Conservation (phyloP, 2,329 filamentous ascomycete genomes). For the Chaetomium sp. region DNA sequence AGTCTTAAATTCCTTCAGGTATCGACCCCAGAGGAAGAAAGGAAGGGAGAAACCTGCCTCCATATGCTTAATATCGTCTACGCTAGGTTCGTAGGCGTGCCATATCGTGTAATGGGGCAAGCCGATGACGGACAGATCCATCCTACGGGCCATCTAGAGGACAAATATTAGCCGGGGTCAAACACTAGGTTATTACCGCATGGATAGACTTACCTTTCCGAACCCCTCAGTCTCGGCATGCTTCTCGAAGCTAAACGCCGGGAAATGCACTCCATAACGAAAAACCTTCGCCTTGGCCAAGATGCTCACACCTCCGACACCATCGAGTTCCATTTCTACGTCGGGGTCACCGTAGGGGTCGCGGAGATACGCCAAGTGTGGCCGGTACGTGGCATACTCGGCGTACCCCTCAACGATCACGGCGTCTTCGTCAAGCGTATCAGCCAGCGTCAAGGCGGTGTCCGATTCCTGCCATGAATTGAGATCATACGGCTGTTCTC, state of each 20-base stretch:
- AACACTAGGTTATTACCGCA: background rate
- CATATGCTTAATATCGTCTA: constrained; percentile 97
- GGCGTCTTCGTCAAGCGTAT: constrained; percentile 93
- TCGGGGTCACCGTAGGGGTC: constrained; percentile 97
- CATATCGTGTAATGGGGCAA: constrained; percentile 97
- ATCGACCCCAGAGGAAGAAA: background rate
- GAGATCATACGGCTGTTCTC: constrained; percentile 95
- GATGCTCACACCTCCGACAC: constrained; percentile 95
- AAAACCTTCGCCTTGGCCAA: constrained; percentile 94
- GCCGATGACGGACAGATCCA: constrained; percentile 92
- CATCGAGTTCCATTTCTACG: constrained; percentile 99
- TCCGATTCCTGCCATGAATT: constrained; percentile 99
- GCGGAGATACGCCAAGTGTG: constrained; percentile 90
- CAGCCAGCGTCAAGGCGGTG: constrained; percentile 84
- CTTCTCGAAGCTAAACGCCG: constrained; percentile 96
- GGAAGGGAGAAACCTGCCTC: constrained; percentile 46
- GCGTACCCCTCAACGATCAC: constrained; percentile 99
- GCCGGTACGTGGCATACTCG: constrained; percentile 97
- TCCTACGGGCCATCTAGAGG: constrained; percentile 84
- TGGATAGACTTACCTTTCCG: constrained; percentile 67
- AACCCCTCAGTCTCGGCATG: constrained; percentile 98
- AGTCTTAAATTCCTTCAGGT: constrained; percentile 11
- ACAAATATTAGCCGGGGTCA: constrained; percentile 5
- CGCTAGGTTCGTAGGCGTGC: constrained; percentile 99
- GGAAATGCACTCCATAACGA: constrained; percentile 91